Conservation (phyloP, 2,329 filamentous ascomycete species). For the Fusarium siculi region DNA sequence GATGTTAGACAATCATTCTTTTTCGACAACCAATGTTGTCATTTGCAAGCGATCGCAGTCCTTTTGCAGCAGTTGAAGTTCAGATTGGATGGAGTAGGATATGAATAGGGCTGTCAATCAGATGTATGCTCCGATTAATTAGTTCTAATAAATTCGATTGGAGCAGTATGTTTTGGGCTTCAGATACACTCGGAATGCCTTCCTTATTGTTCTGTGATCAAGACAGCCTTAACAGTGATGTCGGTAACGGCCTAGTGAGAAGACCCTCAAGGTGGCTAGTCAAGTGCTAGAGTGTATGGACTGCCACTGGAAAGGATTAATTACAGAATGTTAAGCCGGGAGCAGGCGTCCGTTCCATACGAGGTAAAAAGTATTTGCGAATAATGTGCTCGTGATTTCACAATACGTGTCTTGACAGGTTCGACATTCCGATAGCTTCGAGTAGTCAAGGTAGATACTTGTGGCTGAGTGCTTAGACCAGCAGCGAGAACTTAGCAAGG, state of each 20-base stretch:
- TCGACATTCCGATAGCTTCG: too few species aligned
- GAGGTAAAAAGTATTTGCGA: too few species aligned
- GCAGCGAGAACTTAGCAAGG: too few species aligned
- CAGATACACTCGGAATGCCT: neutral
- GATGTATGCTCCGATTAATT: neutral
- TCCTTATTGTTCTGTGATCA: neutral
- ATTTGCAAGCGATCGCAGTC: neutral
- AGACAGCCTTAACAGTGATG: neutral
- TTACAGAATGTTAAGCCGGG: too few species aligned
- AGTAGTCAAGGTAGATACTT: too few species aligned
- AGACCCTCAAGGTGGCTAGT: too few species aligned
- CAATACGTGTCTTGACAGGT: too few species aligned
- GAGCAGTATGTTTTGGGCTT: neutral
- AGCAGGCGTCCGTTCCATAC: too few species aligned
- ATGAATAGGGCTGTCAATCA: neutral
- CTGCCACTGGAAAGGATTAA: too few species aligned
- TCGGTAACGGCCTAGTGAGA: neutral
- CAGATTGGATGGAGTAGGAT: neutral
- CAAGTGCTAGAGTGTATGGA: too few species aligned
- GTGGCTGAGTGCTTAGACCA: too few species aligned
- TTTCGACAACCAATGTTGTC: neutral
- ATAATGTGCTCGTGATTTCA: too few species aligned
- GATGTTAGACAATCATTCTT: accelerated
- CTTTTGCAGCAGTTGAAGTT: neutral
- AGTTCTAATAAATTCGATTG: slow-evolving; percentile 5